Percentiles rank a stretch among this genome's conserved stretches.
Conservation (phyloP, 225 moss, liverwort and hornwort genomes). For the Lunularia cruciata region DNA sequence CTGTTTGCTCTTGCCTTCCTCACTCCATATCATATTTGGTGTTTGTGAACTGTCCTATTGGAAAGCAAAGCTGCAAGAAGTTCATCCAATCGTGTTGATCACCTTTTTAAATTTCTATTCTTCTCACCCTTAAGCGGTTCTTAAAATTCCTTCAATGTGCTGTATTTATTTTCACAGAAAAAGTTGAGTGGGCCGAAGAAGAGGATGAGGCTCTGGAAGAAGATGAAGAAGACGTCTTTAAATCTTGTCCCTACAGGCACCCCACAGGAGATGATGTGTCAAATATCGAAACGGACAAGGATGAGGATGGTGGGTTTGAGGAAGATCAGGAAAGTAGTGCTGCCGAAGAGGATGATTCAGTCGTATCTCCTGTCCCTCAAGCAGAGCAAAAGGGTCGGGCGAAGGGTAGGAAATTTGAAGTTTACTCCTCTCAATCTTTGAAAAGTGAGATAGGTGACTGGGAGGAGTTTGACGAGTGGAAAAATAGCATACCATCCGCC, state of each 20-base stretch:
- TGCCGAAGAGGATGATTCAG: conserved; percentile 46
- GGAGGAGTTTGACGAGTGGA: conserved; percentile 54
- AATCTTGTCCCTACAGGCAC: conserved; percentile 52
- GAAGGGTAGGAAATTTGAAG: conserved; percentile 54
- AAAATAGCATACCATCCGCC: conserved; percentile 59
- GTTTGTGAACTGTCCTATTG: too few relatives aligned
- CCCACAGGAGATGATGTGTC: conserved; percentile 39
- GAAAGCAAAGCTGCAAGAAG: not conserved
- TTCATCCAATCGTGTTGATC: not conserved
- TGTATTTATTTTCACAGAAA: conserved; percentile 59
- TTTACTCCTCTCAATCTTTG: conserved; percentile 68
- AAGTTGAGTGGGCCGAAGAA: conserved; percentile 59
- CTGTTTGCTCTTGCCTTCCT: too few relatives aligned
- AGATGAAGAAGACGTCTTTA: conserved; percentile 83
- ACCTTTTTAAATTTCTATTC: not conserved
- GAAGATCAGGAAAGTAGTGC: conserved; percentile 48
- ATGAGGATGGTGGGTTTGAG: conserved; percentile 27
- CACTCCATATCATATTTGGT: too few relatives aligned
- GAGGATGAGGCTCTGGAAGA: conserved; percentile 68
- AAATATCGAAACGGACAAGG: conserved; percentile 25
- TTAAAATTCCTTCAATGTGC: conserved; percentile 19
- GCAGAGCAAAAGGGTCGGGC: conserved; percentile 37
- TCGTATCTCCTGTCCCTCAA: conserved; percentile 28
- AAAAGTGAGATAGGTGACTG: conserved; percentile 50
- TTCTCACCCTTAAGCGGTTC: not conserved